A percentile compares a stretch with the other conserved stretches of the same genome.
Conservation (phyloP, 495 filamentous ascomycete genomes). For the Hypoxylon fuscum region DNA sequence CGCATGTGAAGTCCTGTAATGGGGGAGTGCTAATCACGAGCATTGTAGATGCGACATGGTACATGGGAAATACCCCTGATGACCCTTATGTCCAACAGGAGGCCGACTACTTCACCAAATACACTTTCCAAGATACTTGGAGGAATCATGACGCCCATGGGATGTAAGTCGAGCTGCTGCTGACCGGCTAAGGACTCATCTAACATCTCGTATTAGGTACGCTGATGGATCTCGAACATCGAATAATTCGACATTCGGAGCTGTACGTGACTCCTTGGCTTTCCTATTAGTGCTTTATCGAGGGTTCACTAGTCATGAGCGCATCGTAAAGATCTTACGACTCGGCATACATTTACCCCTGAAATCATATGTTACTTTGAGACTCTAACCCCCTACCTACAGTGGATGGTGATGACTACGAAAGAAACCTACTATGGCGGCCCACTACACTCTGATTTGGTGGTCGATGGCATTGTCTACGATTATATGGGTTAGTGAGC, state of each 20-base stretch:
- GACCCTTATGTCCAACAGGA: constrained; percentile 62
- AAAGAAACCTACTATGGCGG: constrained; percentile 68
- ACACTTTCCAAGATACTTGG: constrained; percentile 64
- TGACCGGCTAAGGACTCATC: background rate
- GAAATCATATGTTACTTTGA: background rate
- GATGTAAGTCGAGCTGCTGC: constrained; percentile 43
- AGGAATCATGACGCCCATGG: constrained; percentile 62
- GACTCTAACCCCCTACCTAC: constrained; percentile 9
- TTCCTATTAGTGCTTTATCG: background rate
- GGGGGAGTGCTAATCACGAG: constrained; percentile 25
- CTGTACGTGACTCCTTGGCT: constrained; percentile 31
- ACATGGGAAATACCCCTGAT: constrained; percentile 61
- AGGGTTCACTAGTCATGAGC: background rate
- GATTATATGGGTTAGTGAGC: constrained; percentile 42
- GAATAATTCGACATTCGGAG: constrained; percentile 59
- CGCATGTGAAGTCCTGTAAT: constrained; percentile 7
- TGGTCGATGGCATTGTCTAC: constrained; percentile 63
- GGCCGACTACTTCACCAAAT: constrained; percentile 69
- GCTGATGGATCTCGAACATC: constrained; percentile 60
- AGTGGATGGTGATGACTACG: constrained; percentile 67
- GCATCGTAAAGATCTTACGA: background rate
- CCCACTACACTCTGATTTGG: constrained; percentile 63
- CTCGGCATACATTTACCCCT: background rate
- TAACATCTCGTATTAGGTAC: constrained; percentile 42
- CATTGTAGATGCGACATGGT: constrained; percentile 64